Base-by-base conservation (phyloP, 306 rosid species). In the Inga oerstediana region DNA sequence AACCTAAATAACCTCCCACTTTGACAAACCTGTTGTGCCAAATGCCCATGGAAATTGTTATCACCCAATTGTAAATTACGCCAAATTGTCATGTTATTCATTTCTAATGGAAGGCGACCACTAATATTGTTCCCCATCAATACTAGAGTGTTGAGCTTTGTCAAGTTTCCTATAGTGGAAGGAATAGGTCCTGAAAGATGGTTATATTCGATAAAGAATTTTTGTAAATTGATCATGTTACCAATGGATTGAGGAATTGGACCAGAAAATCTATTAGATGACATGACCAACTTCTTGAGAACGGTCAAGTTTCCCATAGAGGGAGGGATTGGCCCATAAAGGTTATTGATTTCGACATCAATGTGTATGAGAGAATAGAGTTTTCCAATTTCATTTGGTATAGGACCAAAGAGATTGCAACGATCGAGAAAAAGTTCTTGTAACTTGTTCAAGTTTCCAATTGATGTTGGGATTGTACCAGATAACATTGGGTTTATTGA, bases 21-120 rank as follows among this genome's bases (percentile, higher is more conserved):
- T 51, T 2, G 4, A 65, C 88, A 85, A 76, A 81, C 16, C 3
- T 74, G 51, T 24, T 68, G 48, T 7, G 84, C 84, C 78, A 84
- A 69, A 0, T 45, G 74, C 10, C 87, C 85, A 0, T 3, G 16
- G 48, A 85, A 81, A 37, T 81, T 0, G 41, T 85, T 85, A 16
- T 72, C 0, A 20, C 3, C 0, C 1, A 84, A 10, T 0, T 78
- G 82, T 1, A 62, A 5, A 0, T 6, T 8, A 19, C 2, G 0
- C 45, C 72, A 39, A 64, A 49, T 70, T 59, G 39, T 37, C 39
- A 24, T 30, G 48, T 1, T 75, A 27, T 80, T 84, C 65, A 85
- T 49, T 34, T 77, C 72, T 3, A 0, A 48, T 2, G 85, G 85
- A 65, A 84, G 8, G 15, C 4, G 45, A 7, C 82, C 86, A 61